These are phyloP conservation scores for Coniochaeta sp. DNA, from an alignment of 2,329 filamentous ascomycete genomes.

Conservation along the genomic window DNA sequence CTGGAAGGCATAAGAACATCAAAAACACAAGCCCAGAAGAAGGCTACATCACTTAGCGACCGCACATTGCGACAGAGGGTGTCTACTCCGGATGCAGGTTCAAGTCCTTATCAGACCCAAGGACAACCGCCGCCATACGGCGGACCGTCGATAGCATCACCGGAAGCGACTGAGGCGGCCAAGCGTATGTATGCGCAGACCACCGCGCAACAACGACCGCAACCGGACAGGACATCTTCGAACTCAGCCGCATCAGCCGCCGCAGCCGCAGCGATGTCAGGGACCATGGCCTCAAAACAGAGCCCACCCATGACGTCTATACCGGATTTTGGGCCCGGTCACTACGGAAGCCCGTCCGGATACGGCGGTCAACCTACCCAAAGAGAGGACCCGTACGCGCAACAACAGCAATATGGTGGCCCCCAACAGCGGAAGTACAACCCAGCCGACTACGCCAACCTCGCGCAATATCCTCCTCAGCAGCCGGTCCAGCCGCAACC, in stretches of 20 bases:
- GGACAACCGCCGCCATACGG: constrained; percentile 15
- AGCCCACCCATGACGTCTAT: constrained; percentile 23
- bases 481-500: constrained; percentile 26
- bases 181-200: constrained; percentile 55
- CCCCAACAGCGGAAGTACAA: constrained; percentile 62
- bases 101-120: constrained; percentile 5
- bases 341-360: constrained; percentile 20
- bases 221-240: constrained; percentile 47
- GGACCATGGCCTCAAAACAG: constrained; percentile 30
- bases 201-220: constrained; percentile 41
- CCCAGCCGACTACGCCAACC: constrained; percentile 66
- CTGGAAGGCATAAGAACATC: constrained; percentile 76
- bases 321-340: constrained; percentile 24
- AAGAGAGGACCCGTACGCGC: constrained; percentile 27
- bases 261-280: constrained; percentile 53
- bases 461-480: constrained; percentile 40
- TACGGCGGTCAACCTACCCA: constrained; percentile 20
- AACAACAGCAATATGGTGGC: constrained; percentile 25
- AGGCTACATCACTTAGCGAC: constrained; percentile 52
- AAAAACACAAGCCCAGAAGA: constrained; percentile 60
- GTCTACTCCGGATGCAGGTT: constrained; percentile 1
- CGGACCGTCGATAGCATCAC: constrained; percentile 28
- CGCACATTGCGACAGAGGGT: constrained; percentile 53
- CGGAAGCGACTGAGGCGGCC: constrained; percentile 56
- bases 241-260: constrained; percentile 44